Evolutionary conservation across 768 basidiomycete species (phyloP), one percentile per base, ranked within the genome.

Genomic region (Rhizopogon sp.): DNA sequence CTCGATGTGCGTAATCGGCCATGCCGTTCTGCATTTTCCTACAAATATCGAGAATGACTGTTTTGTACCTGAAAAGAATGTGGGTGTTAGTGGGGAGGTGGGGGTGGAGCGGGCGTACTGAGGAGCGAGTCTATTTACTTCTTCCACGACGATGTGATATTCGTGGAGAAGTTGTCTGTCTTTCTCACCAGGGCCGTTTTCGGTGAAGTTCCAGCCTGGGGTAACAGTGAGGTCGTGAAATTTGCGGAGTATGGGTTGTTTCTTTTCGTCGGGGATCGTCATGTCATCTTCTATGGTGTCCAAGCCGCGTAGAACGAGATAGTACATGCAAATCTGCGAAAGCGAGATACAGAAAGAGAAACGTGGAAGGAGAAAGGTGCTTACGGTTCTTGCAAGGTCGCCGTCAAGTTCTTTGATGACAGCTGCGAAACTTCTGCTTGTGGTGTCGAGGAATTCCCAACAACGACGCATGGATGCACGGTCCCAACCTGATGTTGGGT

Each of bases 201-300:
- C 92, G 40, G 81, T 74, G 67, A 89, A 99, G 16, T 76, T 85
- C 93, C 94, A 98, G 25, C 93, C 94, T 0, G 89, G 85, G 3
- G 84, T 83, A 22, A 88, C 74, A 5, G 89, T 87, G 62, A 87
- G 82, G 63, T 83, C 70, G 73, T 95, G 87, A 72, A 98, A 94
- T 1, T 82, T 72, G 9, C 91, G 84, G 35, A 99, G 78, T 29
- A 98, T 64, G 3, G 91, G 87, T 52, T 93, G 90, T 68, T 99
- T 99, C 62, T 87, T 70, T 16, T 83, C 74, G 70, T 93, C 91
- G 0, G 90, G 79, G 54, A 99, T 82, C 0, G 93, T 90, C 94
- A 98, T 98, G 74, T 99, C 96, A 70, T 99, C 96, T 70, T 98
- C 96, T 59, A 99, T 83, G 4, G 96, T 99, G 70, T 99, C 96